phyloP scores from a whole-genome alignment of 1,284 basidiomycete species.

The Lignosus rhinocerotis region DNA sequence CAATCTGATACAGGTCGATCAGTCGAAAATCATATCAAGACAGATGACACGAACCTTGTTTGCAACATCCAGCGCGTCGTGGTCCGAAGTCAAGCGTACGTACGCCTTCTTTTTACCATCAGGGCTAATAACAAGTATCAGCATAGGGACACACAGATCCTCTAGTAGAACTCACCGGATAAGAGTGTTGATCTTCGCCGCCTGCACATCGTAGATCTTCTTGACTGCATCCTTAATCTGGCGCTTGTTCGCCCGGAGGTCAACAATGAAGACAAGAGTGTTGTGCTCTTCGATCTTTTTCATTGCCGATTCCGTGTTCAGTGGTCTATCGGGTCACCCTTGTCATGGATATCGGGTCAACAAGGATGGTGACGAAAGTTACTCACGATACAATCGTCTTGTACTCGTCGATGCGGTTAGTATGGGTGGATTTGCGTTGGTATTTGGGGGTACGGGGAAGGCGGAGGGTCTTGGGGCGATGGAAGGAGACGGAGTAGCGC shows the following conservation, averaged over 20 bases:
- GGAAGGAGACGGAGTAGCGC: conserved; percentile 89
- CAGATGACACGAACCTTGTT: conserved; percentile 82
- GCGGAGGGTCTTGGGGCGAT: conserved; percentile 93
- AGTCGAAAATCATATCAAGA: neutral
- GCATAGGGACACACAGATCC: neutral
- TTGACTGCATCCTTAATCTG: conserved; percentile 99
- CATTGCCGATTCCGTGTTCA: conserved; percentile 88
- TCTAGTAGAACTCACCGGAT: conserved; percentile 69
- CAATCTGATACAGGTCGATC: conserved; percentile 51
- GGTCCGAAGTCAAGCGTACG: conserved; percentile 91
- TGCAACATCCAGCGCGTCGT: conserved; percentile 96
- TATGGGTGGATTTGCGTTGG: conserved; percentile 92
- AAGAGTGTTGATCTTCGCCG: conserved; percentile 96
- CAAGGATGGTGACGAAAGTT: no score
- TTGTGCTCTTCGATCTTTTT: conserved; percentile 99
- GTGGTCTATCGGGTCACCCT: conserved; percentile 44
- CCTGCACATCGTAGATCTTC: conserved; percentile 98
- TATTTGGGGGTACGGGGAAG: conserved; percentile 88
- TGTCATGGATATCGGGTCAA: neutral
- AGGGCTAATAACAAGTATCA: conserved; percentile 57
- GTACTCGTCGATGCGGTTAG: conserved; percentile 97
- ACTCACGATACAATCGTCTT: conserved; percentile 88
- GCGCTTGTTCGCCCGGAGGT: conserved; percentile 94
- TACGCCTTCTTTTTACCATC: conserved; percentile 99
- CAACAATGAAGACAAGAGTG: conserved; percentile 97